Evolutionary conservation across 2,329 filamentous ascomycete genomes (phyloP).

Genomic region (Aspergillus ibericus): DNA sequence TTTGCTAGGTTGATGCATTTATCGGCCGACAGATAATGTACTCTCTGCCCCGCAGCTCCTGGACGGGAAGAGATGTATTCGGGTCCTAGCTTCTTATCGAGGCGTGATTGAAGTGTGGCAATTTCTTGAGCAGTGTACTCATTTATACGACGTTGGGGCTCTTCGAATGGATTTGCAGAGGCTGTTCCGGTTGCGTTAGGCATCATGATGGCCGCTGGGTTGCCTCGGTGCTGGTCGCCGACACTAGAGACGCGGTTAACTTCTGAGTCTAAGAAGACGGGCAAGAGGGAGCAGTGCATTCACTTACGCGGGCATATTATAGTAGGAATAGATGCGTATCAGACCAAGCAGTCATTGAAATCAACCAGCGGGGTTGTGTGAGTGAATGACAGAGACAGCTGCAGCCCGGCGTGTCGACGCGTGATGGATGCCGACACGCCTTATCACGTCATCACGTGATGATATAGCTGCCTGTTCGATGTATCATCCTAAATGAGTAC

Average conservation of each 20-base stretch:
- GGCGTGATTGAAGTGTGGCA: slow-evolving; percentile 77
- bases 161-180: slow-evolving; percentile 76
- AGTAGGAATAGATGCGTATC: slow-evolving; percentile 8
- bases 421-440: slow-evolving; percentile 22
- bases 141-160: slow-evolving; percentile 65
- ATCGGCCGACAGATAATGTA: slow-evolving; percentile 93
- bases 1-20: slow-evolving; percentile 96
- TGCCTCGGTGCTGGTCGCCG: slow-evolving; percentile 65
- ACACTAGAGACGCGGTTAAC: slow-evolving; percentile 51
- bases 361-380: background rate
- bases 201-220: slow-evolving; percentile 44
- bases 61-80: slow-evolving; percentile 90
- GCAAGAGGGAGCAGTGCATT: background rate
- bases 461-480: background rate
- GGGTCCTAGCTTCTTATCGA: slow-evolving; percentile 91
- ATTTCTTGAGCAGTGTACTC: slow-evolving; percentile 90
- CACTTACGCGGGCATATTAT: slow-evolving; percentile 51
- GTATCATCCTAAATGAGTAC: background rate
- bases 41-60: slow-evolving; percentile 78
- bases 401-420: slow-evolving; percentile 14
- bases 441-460: slow-evolving; percentile 37
- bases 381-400: background rate
- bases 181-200: slow-evolving; percentile 33
- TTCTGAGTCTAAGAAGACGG: slow-evolving; percentile 1
- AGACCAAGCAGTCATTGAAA: slow-evolving; percentile 6